phyloP scores from a whole-genome alignment of 148 eudicot genomes.

The Silene conica region DNA sequence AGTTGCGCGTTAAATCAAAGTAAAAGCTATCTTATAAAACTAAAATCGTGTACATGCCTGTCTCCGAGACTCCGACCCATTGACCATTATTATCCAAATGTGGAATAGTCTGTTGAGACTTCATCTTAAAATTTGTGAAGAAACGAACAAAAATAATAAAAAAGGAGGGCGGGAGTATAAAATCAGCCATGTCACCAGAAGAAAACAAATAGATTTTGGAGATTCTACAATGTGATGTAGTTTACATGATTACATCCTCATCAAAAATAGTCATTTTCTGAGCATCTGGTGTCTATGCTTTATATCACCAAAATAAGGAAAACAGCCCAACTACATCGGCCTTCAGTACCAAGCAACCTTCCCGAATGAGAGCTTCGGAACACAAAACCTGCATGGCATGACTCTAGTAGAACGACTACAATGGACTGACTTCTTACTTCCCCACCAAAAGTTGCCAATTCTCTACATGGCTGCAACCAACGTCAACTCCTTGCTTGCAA shows the following conservation, averaged over 20 bases:
- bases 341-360: not conserved
- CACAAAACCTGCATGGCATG: slow-evolving; percentile 8
- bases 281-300: not conserved
- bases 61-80: too few relatives aligned
- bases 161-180: too few relatives aligned
- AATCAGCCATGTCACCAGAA: too few relatives aligned
- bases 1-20: too few relatives aligned
- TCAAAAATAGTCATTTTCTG: not conserved
- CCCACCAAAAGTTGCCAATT: not conserved
- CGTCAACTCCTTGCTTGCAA: not conserved
- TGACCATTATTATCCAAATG: too few relatives aligned
- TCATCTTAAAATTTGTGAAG: too few relatives aligned
- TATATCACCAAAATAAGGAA: not conserved
- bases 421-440: not conserved
- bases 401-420: not conserved
- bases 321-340: not conserved
- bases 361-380: not conserved
- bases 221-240: too few relatives aligned
- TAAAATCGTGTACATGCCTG: too few relatives aligned
- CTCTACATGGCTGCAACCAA: not conserved
- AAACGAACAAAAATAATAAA: too few relatives aligned
- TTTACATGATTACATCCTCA: not conserved
- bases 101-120: too few relatives aligned
- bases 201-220: too few relatives aligned
- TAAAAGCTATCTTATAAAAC: too few relatives aligned